A percentile compares a stretch with the other conserved stretches of the same genome.
Conservation (phyloP, 139 green algal genomes). For the Prasinococcaceae sp. region DNA sequence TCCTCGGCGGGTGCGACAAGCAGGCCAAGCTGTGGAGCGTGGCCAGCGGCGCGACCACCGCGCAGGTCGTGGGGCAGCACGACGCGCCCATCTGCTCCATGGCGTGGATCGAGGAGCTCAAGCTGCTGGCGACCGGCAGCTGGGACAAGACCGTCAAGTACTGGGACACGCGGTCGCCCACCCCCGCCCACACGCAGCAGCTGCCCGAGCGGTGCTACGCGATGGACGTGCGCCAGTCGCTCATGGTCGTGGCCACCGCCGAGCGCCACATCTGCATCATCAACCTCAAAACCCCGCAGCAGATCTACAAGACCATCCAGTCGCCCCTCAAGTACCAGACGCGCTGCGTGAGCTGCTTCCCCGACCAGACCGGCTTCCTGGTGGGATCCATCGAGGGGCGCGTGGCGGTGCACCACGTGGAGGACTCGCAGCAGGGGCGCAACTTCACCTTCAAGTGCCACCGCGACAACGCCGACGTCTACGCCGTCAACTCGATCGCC, state of each 20-base stretch:
- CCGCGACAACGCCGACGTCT: constrained; percentile 72
- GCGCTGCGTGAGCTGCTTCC: constrained; percentile 67
- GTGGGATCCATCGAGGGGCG: constrained; percentile 80
- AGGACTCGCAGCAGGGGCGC: constrained; percentile 56
- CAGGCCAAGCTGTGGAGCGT: constrained; percentile 86
- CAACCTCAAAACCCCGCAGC: constrained; percentile 45
- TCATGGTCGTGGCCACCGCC: constrained; percentile 60
- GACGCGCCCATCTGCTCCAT: constrained; percentile 61
- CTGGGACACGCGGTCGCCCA: constrained; percentile 53
- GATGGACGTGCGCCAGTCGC: constrained; percentile 57
- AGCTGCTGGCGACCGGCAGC: constrained; percentile 57
- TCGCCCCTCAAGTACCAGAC: constrained; percentile 96
- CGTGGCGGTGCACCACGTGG: constrained; percentile 91
- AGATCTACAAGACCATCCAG: constrained; percentile 63
- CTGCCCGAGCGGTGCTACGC: constrained; percentile 79
- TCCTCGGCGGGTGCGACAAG: constrained; percentile 75
- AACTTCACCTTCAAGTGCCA: constrained; percentile 94
- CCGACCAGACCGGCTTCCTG: constrained; percentile 79
- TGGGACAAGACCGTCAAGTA: constrained; percentile 62
- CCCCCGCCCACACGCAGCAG: constrained; percentile 43
- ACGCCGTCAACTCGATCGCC: constrained; percentile 80
- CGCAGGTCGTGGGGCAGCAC: constrained; percentile 66
- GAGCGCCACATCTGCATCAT: constrained; percentile 57
- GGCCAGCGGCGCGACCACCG: constrained; percentile 53
- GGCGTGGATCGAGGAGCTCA: constrained; percentile 56